These are phyloP conservation scores for Pythium apleroticum DNA, from an alignment of 352 stramenopile species.

Conservation along the genomic window DNA sequence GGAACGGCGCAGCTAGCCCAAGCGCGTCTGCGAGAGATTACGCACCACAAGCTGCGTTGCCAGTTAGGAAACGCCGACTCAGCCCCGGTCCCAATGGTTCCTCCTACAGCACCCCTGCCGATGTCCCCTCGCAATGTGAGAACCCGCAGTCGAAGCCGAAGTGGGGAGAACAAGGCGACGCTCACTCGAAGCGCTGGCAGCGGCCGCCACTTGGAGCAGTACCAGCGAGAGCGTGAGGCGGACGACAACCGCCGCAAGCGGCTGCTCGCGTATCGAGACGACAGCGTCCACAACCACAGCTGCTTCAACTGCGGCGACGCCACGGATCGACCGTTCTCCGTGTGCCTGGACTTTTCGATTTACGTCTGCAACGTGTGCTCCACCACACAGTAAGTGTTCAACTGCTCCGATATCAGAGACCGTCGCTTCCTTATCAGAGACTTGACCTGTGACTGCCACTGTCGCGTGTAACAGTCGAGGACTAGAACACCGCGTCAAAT, in stretches of 20 bases:
- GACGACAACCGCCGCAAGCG: not conserved
- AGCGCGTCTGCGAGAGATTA: not conserved
- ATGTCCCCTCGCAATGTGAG: not conserved
- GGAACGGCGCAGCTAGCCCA: not conserved
- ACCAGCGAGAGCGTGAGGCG: not conserved
- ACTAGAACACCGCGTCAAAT: conserved; percentile 8
- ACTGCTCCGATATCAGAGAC: not conserved
- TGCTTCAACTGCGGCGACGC: conserved; percentile 6
- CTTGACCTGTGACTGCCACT: not conserved
- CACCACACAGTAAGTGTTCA: conserved; percentile 1
- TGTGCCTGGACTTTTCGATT: conserved; percentile 4
- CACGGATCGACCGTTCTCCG: not conserved
- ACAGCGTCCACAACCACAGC: not conserved
- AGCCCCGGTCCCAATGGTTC: not conserved
- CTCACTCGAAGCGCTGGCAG: not conserved
- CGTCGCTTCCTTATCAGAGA: no score
- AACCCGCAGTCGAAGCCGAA: not conserved
- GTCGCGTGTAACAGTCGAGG: not conserved
- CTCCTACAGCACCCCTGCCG: not conserved
- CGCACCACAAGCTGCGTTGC: not conserved
- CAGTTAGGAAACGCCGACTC: not conserved
- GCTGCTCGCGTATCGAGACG: conserved; percentile 2
- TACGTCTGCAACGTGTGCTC: conserved; percentile 9
- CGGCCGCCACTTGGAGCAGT: not conserved
- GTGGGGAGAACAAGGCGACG: not conserved